Conservation (phyloP, 768 basidiomycete genomes). For the Filobasidium floriforme region DNA sequence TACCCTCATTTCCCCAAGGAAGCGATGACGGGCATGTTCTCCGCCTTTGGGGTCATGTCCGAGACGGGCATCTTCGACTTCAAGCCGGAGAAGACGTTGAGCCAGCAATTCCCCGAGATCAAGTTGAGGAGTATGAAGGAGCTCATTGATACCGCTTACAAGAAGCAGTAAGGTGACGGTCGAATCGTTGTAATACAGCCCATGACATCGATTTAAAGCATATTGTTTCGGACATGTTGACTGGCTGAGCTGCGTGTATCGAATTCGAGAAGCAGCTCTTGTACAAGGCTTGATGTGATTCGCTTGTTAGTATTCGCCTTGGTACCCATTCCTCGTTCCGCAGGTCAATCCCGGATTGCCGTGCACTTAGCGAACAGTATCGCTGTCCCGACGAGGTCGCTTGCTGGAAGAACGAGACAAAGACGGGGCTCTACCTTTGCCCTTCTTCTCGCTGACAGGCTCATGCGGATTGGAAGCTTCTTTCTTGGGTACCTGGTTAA, state of each 20-base stretch:
- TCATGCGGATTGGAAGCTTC: no score
- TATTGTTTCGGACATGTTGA: neutral
- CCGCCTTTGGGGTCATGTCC: neutral
- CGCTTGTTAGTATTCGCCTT: no score
- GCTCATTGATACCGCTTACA: neutral
- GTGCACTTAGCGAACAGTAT: no score
- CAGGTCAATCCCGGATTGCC: no score
- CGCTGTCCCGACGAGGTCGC: no score
- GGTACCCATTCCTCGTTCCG: no score
- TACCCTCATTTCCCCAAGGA: conserved; percentile 10
- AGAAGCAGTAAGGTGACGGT: neutral
- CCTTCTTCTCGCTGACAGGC: no score
- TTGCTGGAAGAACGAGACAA: no score
- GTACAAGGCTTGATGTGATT: no score
- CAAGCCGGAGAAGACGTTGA: neutral
- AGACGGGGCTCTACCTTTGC: no score
- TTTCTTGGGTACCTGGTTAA: no score
- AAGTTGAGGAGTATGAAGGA: neutral
- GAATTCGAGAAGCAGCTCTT: neutral
- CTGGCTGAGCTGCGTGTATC: neutral
- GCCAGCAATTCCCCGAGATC: conserved; percentile 1
- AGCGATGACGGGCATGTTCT: neutral
- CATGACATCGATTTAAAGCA: no score
- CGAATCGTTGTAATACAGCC: neutral
- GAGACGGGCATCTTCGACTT: neutral